A percentile compares a stretch with the other conserved stretches of the same genome.
These are phyloP conservation scores for Castanospermum australe DNA, from an alignment of 306 rosid genomes.

Conservation along the genomic window DNA sequence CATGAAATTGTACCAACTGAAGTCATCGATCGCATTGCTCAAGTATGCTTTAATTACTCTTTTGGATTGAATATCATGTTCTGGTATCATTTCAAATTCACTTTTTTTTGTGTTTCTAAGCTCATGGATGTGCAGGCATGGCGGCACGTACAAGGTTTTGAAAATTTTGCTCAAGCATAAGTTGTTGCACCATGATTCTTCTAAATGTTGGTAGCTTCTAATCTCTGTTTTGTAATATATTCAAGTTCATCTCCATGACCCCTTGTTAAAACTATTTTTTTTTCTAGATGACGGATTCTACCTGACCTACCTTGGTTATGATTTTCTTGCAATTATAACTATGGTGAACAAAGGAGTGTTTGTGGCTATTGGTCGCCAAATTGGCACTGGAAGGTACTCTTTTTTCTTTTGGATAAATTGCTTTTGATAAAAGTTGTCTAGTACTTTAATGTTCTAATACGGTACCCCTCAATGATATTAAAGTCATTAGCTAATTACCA, in stretches of 20 bases:
- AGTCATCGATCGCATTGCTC: constrained; percentile 75
- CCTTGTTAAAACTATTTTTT: constrained; percentile 16
- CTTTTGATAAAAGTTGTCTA: not conserved
- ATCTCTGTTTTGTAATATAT: not conserved
- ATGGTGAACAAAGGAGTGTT: constrained; percentile 89
- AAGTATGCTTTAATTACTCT: constrained; percentile 36
- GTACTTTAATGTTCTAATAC: not conserved
- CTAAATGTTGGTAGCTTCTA: constrained; percentile 67
- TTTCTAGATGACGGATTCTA: constrained; percentile 88
- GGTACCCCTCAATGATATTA: not conserved
- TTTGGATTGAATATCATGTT: not conserved
- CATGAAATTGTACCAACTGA: constrained; percentile 80
- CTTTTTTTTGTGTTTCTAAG: not conserved
- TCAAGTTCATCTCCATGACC: not conserved
- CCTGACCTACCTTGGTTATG: constrained; percentile 93
- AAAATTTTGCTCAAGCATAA: constrained; percentile 85
- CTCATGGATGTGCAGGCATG: constrained; percentile 62
- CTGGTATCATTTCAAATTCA: too few relatives aligned
- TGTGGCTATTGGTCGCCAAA: constrained; percentile 84
- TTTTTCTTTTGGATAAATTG: not conserved
- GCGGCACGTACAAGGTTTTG: constrained; percentile 86
- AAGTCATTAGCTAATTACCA: not conserved
- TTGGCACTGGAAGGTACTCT: constrained; percentile 87
- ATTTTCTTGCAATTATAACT: constrained; percentile 93
- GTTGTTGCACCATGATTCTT: constrained; percentile 85